Conservation (phyloP, 2,329 filamentous ascomycete genomes). For the Trichoderma cornu-damae region DNA sequence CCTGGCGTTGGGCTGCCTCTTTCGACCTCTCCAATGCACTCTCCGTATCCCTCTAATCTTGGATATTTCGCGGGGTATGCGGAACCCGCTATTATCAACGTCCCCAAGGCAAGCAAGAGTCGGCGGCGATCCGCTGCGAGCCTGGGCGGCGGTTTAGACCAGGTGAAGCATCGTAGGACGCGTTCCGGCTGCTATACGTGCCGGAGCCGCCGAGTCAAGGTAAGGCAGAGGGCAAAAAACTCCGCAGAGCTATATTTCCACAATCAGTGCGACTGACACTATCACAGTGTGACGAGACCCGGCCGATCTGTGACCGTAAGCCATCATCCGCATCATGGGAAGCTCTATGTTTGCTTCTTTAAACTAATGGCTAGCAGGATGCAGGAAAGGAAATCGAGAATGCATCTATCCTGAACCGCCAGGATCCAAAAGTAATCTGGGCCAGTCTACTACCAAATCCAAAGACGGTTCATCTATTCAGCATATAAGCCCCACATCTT, state of each 20-base stretch:
- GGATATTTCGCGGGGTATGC: conserved; percentile 48
- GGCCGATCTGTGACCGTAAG: conserved; percentile 77
- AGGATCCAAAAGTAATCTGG: conserved; percentile 36
- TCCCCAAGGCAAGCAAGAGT: conserved; percentile 44
- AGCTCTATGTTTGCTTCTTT: background rate
- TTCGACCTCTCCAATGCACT: conserved; percentile 32
- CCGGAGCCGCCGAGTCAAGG: conserved; percentile 79
- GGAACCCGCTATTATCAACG: conserved; percentile 45
- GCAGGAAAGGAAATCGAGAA: conserved; percentile 84
- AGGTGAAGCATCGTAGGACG: conserved; percentile 88
- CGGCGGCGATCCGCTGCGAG: conserved; percentile 45
- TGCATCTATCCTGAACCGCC: conserved; percentile 80
- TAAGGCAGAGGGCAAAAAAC: conserved; percentile 31
- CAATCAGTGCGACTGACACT: conserved; percentile 13
- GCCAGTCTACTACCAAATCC: conserved; percentile 25
- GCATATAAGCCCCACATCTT: conserved; percentile 48
- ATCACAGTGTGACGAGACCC: conserved; percentile 80
- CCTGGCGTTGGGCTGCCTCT: conserved; percentile 30
- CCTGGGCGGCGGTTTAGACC: conserved; percentile 49
- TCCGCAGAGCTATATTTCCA: background rate
- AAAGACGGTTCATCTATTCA: conserved; percentile 39
- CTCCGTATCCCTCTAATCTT: conserved; percentile 41
- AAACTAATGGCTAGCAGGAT: conserved; percentile 52
- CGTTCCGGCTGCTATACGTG: conserved; percentile 93
- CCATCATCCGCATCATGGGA: conserved; percentile 7